Conservation (phyloP, 176 grass and related monocot species). For the Phyllostachys edulis region DNA sequence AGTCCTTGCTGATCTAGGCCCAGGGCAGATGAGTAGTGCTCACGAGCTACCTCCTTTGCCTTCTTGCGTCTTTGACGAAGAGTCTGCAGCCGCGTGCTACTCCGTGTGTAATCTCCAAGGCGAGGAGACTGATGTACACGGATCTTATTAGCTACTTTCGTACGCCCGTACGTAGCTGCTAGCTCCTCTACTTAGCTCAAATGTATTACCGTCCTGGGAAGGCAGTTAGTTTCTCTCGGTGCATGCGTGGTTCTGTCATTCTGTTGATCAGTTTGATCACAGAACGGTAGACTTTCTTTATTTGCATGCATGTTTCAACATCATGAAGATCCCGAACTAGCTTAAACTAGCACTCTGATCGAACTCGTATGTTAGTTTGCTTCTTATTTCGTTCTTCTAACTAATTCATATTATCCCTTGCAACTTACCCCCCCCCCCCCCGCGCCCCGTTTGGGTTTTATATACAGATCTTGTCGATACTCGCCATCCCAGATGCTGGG, state of each 20-base stretch:
- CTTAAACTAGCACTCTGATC: not conserved
- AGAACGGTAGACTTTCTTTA: not conserved
- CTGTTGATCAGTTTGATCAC: not conserved
- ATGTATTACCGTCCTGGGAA: not conserved
- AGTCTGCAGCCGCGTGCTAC: slow-evolving; percentile 37
- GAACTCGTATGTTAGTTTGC: not conserved
- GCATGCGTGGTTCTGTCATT: slow-evolving; percentile 16
- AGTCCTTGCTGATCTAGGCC: slow-evolving; percentile 5
- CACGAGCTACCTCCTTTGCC: slow-evolving; percentile 60
- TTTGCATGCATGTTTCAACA: not conserved
- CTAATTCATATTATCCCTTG: too few species aligned
- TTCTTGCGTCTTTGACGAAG: slow-evolving; percentile 38
- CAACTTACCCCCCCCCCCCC: too few species aligned
- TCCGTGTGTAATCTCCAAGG: slow-evolving; percentile 27
- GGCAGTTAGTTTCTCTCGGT: not conserved
- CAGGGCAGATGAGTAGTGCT: slow-evolving; percentile 29
- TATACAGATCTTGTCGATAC: too few species aligned
- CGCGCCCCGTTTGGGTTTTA: too few species aligned
- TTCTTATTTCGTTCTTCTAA: not conserved
- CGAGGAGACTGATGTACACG: slow-evolving; percentile 30
- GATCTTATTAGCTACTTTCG: slow-evolving; percentile 38
- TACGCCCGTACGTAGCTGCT: not conserved
- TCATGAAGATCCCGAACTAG: not conserved
- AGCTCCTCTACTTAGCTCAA: not conserved
- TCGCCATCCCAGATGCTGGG: too few species aligned